Conservation (phyloP, 2,329 filamentous ascomycete genomes). For the Didymosphaeria variabile region DNA sequence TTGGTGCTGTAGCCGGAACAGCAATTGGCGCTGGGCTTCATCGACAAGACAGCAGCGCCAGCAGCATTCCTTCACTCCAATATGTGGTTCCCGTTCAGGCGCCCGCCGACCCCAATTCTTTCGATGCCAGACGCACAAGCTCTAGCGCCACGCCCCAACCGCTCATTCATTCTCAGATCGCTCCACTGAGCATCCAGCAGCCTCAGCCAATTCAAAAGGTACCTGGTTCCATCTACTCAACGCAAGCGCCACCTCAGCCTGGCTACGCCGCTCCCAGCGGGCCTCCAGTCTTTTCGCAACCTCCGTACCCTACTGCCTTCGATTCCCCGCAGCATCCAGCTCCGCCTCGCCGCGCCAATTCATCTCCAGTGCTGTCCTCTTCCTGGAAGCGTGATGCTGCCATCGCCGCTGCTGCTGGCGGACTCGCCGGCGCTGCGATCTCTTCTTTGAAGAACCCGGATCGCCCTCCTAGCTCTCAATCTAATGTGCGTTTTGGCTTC, state of each 20-base stretch:
- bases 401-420: conserved; percentile 54
- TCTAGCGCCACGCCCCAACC: conserved; percentile 54
- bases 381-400: conserved; percentile 54
- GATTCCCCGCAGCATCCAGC: conserved; percentile 38
- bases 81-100: conserved; percentile 70
- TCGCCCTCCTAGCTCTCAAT: conserved; percentile 42
- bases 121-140: conserved; percentile 66
- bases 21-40: conserved; percentile 58
- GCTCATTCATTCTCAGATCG: conserved; percentile 42
- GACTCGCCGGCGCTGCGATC: conserved; percentile 53
- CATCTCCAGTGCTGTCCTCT: conserved; percentile 55
- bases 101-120: conserved; percentile 70
- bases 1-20: conserved; percentile 53
- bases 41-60: conserved; percentile 59
- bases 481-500: conserved; percentile 65
- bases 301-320: conserved; percentile 27
- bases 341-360: conserved; percentile 54
- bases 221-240: conserved; percentile 71
- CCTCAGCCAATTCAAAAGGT: conserved; percentile 82
- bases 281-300: conserved; percentile 51
- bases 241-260: conserved; percentile 51
- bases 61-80: conserved; percentile 63
- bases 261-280: conserved; percentile 53
- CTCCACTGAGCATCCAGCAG: conserved; percentile 78
- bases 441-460: conserved; percentile 41